Evolutionary conservation across 805 yeast species (phyloP).

Genomic region (Lipomyces anomalus): DNA sequence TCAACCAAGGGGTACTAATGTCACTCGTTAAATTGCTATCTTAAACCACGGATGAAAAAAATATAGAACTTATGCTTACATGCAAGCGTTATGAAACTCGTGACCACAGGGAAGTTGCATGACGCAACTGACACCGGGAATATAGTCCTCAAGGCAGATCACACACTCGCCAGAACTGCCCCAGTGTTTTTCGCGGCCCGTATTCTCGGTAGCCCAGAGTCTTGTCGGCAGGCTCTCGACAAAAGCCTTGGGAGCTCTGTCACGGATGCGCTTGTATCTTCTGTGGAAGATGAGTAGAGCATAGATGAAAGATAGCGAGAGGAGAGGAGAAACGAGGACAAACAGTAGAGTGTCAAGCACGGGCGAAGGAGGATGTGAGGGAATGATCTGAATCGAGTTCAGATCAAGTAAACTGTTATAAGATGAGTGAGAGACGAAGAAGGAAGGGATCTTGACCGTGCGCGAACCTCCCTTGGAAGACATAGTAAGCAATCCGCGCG

Average conservation of each 20-base stretch:
- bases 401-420: conserved; percentile 28
- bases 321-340: conserved; percentile 38
- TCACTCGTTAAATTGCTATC: neutral
- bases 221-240: conserved; percentile 37
- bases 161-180: conserved; percentile 51
- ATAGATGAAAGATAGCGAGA: conserved; percentile 36
- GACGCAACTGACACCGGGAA: conserved; percentile 43
- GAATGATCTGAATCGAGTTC: conserved; percentile 23
- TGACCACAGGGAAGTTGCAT: conserved; percentile 55
- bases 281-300: conserved; percentile 34
- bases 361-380: conserved; percentile 31
- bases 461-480: conserved; percentile 43
- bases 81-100: conserved; percentile 53
- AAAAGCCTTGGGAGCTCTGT: conserved; percentile 35
- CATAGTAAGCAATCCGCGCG: conserved; percentile 49
- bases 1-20: conserved; percentile 47
- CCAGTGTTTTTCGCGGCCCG: conserved; percentile 33
- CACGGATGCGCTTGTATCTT: conserved; percentile 31
- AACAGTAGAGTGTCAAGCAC: conserved; percentile 35
- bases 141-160: conserved; percentile 52
- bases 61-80: conserved; percentile 22
- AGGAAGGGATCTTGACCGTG: conserved; percentile 44
- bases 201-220: conserved; percentile 27
- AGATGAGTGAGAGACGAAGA: conserved; percentile 47
- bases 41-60: neutral